A percentile compares a stretch with the other conserved stretches of the same genome.
These are phyloP conservation scores for Rosa hybrid DNA, from an alignment of 331 rosid species.

Conservation along the genomic window DNA sequence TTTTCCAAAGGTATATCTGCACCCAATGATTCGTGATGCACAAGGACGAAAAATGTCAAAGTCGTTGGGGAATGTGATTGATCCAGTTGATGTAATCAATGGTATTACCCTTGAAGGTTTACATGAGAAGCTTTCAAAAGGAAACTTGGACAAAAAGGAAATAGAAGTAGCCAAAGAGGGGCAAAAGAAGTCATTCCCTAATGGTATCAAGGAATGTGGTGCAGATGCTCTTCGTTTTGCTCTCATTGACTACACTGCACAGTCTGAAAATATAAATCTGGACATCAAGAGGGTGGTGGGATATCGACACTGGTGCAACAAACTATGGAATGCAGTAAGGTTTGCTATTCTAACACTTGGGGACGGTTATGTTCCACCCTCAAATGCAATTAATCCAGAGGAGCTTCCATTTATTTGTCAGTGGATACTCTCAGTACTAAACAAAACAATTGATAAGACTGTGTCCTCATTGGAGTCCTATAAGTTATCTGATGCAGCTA, in stretches of 20 bases:
- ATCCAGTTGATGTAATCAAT: conserved; percentile 85
- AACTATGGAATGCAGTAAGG: conserved; percentile 80
- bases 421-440: conserved; percentile 73
- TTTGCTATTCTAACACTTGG: conserved; percentile 82
- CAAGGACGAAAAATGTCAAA: conserved; percentile 96
- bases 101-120: conserved; percentile 79
- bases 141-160: conserved; percentile 86
- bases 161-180: conserved; percentile 72
- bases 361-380: conserved; percentile 67
- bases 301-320: conserved; percentile 95
- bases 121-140: conserved; percentile 76
- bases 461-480: conserved; percentile 56
- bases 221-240: conserved; percentile 95
- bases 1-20: conserved; percentile 79
- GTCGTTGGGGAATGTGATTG: conserved; percentile 92
- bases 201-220: conserved; percentile 82
- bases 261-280: conserved; percentile 89
- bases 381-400: conserved; percentile 41
- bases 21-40: conserved; percentile 97
- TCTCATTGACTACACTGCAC: conserved; percentile 81
- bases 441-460: conserved; percentile 63
- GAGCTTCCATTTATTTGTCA: conserved; percentile 82
- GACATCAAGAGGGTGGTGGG: conserved; percentile 90
- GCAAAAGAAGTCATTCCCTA: conserved; percentile 81
- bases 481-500: conserved; percentile 75